phyloP scores from a whole-genome alignment of 371 early-diverging fungal genomes.

The Lichtheimia hyalospora region DNA sequence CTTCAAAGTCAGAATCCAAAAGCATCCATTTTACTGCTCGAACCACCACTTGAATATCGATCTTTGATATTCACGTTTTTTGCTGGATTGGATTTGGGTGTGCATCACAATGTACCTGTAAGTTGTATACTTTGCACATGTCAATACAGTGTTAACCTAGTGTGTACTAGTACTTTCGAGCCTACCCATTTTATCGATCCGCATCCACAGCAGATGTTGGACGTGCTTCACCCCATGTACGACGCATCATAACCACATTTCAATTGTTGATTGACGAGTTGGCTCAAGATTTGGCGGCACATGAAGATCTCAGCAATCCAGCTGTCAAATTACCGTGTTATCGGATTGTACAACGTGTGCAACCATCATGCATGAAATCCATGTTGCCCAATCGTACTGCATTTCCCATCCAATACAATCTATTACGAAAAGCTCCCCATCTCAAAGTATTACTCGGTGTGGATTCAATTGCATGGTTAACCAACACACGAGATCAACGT shows the following conservation, averaged over 20 bases:
- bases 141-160: background rate
- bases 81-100: constrained; percentile 11
- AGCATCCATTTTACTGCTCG: constrained; percentile 8
- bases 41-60: constrained; percentile 8
- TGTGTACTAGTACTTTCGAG: constrained; percentile 6
- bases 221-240: background rate
- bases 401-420: constrained; percentile 7
- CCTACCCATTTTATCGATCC: constrained; percentile 11
- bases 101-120: constrained; percentile 8
- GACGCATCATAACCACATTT: background rate
- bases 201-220: constrained; percentile 1
- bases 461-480: background rate
- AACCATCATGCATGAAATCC: background rate
- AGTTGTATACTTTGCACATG: background rate
- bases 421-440: background rate
- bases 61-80: constrained; percentile 6
- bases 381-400: constrained; percentile 1
- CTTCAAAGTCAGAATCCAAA: constrained; percentile 7
- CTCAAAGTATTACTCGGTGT: constrained; percentile 3
- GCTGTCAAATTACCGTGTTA: constrained; percentile 6
- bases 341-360: constrained; percentile 9
- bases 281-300: constrained; percentile 7
- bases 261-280: constrained; percentile 5
- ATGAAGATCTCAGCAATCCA: background rate
- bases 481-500: constrained; percentile 6